Percentiles rank a stretch among this genome's conserved stretches.
Evolutionary conservation across 169 alveolate genomes (phyloP).

Genomic region (Eimeria necatrix): DNA sequence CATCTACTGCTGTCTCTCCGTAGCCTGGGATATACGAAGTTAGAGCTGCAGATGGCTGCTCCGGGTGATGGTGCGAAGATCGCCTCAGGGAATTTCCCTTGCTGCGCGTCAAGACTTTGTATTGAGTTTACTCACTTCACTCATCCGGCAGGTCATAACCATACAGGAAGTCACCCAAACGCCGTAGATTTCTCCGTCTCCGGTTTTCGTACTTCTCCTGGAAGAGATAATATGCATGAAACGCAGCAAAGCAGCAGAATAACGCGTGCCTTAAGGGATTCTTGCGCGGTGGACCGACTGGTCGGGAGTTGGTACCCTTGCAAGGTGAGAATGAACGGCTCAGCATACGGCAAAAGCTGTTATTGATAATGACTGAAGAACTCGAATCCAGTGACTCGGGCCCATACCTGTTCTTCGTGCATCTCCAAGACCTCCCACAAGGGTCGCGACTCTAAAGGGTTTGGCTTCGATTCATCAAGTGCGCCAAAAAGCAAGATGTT

Average conservation of each 20-base stretch:
- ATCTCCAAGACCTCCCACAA: conserved; percentile 80
- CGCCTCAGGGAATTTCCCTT: too few species aligned
- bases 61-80: too few species aligned
- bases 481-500: conserved; percentile 83
- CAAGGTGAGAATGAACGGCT: not conserved
- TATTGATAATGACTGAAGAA: not conserved
- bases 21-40: too few species aligned
- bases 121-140: not conserved
- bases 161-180: conserved; percentile 66
- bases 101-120: too few species aligned
- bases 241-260: too few species aligned
- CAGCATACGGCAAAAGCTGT: not conserved
- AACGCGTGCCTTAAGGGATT: too few species aligned
- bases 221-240: too few species aligned
- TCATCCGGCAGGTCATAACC: conserved; percentile 74
- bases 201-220: conserved; percentile 53
- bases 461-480: conserved; percentile 79
- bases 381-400: not conserved
- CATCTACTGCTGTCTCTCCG: too few species aligned
- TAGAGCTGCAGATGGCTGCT: too few species aligned
- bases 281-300: too few species aligned
- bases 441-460: conserved; percentile 62
- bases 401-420: conserved; percentile 71
- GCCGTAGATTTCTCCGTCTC: conserved; percentile 61
- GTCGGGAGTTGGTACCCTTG: too few species aligned